A percentile compares a stretch with the other conserved stretches of the same genome.
phyloP scores from a whole-genome alignment of 2,329 filamentous ascomycete genomes.

The Capronia coronata region DNA sequence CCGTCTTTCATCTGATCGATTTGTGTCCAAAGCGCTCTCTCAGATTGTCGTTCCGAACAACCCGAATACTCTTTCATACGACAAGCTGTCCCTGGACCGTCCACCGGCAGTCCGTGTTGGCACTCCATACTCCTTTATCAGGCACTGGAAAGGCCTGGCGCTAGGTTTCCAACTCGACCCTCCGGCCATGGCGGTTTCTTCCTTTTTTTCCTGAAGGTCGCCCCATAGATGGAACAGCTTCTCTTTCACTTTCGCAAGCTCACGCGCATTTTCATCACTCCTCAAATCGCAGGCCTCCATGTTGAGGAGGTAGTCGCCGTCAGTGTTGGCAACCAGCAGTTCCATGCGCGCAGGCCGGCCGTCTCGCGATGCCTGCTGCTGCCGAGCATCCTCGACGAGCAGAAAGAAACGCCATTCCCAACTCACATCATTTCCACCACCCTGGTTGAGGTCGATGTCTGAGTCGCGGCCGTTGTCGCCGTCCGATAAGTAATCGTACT shows the following conservation, averaged over 20 bases:
- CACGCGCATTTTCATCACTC: slow-evolving; percentile 36
- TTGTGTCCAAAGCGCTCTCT: too few relatives aligned
- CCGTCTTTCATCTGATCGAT: too few relatives aligned
- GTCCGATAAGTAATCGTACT: slow-evolving; percentile 48
- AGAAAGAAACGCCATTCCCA: slow-evolving; percentile 87
- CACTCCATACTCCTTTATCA: slow-evolving; percentile 65
- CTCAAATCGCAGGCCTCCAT: slow-evolving; percentile 54
- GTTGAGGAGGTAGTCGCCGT: slow-evolving; percentile 52
- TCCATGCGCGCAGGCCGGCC: slow-evolving; percentile 50
- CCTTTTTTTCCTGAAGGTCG: slow-evolving; percentile 67
- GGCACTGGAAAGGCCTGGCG: slow-evolving; percentile 61
- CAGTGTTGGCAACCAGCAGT: slow-evolving; percentile 58
- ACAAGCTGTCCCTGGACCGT: slow-evolving; percentile 17
- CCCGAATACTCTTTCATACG: slow-evolving; percentile 59
- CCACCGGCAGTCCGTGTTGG: slow-evolving; percentile 33
- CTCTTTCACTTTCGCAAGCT: slow-evolving; percentile 55
- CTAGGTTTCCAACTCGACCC: slow-evolving; percentile 29
- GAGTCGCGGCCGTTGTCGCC: slow-evolving; percentile 31
- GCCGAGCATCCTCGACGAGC: slow-evolving; percentile 63
- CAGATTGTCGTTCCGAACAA: slow-evolving; percentile 59
- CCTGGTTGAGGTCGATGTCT: slow-evolving; percentile 9
- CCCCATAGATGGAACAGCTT: slow-evolving; percentile 78
- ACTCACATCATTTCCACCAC: slow-evolving; percentile 28
- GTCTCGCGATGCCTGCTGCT: slow-evolving; percentile 32
- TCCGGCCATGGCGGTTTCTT: slow-evolving; percentile 23